phyloP scores from a whole-genome alignment of 257 asterid genomes.

The Coffea canephora region DNA sequence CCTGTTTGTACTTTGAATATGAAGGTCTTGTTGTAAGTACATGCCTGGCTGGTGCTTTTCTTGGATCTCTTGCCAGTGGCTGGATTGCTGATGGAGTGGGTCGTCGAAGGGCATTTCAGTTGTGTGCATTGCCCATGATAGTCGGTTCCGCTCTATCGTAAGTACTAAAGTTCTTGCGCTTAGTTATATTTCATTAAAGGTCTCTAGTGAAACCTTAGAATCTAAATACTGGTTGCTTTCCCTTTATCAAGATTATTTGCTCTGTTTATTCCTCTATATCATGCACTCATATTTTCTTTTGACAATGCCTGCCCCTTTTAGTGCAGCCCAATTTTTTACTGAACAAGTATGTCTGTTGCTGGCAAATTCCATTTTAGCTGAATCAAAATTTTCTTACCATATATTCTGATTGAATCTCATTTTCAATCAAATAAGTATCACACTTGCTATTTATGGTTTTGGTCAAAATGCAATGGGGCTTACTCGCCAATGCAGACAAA shows the following conservation, averaged over 20 bases:
- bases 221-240: not conserved
- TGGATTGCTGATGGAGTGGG: constrained; percentile 89
- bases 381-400: not conserved
- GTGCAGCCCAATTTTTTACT: not conserved
- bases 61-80: constrained; percentile 79
- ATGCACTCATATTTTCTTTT: not conserved
- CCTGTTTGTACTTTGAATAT: constrained; percentile 17
- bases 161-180: constrained; percentile 12
- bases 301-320: not conserved
- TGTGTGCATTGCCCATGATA: constrained; percentile 83
- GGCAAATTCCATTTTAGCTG: not conserved
- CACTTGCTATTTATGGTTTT: too few species aligned
- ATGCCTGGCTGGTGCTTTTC: constrained; percentile 83
- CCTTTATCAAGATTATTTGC: not conserved
- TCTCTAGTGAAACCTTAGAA: not conserved
- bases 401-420: not conserved
- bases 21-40: constrained; percentile 94
- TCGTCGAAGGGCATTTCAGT: constrained; percentile 82
- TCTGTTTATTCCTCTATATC: not conserved
- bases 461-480: not conserved
- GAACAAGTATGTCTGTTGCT: too few species aligned
- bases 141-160: constrained; percentile 72
- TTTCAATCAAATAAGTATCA: not conserved
- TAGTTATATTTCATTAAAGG: not conserved
- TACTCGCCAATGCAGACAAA: not conserved